A percentile compares a stretch with the other conserved stretches of the same genome.
Conservation (phyloP, 192 early-diverging fungal species). For the Oehlia diaphana region DNA sequence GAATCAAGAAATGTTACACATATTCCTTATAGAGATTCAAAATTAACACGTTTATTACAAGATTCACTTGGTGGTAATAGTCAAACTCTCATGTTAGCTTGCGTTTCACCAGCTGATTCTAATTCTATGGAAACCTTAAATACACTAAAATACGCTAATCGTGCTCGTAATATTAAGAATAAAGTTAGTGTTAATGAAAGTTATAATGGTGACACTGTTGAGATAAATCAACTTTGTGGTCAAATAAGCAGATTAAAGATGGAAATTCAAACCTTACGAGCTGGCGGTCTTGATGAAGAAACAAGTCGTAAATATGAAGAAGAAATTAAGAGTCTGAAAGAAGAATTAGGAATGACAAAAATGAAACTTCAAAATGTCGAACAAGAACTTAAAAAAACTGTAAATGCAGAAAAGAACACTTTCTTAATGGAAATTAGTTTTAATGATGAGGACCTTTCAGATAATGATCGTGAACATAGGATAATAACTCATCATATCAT, state of each 20-base stretch:
- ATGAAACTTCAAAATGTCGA: slow-evolving; percentile 46
- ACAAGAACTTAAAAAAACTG: slow-evolving; percentile 41
- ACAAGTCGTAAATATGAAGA: no score
- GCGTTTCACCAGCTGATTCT: slow-evolving; percentile 81
- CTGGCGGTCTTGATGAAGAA: no score
- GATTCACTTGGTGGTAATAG: slow-evolving; percentile 93
- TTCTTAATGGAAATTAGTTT: slow-evolving; percentile 49
- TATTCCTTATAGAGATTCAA: slow-evolving; percentile 96
- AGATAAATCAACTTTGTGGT: no score
- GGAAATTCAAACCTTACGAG: slow-evolving; percentile 38
- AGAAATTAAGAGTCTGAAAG: slow-evolving; percentile 16
- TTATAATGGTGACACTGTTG: slow-evolving; percentile 25
- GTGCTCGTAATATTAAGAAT: slow-evolving; percentile 68
- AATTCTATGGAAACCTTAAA: slow-evolving; percentile 91
- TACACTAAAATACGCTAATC: slow-evolving; percentile 87
- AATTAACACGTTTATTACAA: slow-evolving; percentile 96
- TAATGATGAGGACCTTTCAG: slow-evolving; percentile 39
- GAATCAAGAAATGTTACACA: slow-evolving; percentile 62
- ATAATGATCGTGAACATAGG: slow-evolving; percentile 37
- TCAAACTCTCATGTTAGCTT: slow-evolving; percentile 94
- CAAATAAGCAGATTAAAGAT: slow-evolving; percentile 26
- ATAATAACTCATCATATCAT: neutral
- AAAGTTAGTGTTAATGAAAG: neutral
- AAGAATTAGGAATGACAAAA: slow-evolving; percentile 47
- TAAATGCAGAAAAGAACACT: slow-evolving; percentile 53